Base-by-base conservation (phyloP, 83 land plant species). In the Picea mariana region DNA sequence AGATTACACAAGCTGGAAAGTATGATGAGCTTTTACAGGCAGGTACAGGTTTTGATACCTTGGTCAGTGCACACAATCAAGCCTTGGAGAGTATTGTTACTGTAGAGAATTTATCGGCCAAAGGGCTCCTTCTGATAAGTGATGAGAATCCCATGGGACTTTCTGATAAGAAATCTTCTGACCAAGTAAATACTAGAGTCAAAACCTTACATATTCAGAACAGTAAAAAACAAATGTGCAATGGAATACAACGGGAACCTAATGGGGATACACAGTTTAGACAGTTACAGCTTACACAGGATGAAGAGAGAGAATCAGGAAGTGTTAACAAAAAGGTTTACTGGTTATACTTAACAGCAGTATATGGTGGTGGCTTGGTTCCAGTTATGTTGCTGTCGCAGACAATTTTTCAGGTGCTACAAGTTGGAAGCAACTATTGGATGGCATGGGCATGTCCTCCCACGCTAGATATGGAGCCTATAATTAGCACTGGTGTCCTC, bases 381-480 rank as follows among this genome's bases (percentile, higher is more conserved):
- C 91, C 91, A 5, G 12, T 93, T 61, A 91, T 90, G 59, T n/a
- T 94, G 27, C 23, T 90, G 18, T 84, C 92, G 59, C 98, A 95
- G 75, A 84, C 81, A 12, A 21, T 88, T 24, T 94, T 95, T 68
- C 95, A 92, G 59, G 80, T 87, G 24, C 67, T 90, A 20, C 99
- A 97, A 72, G 81, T 93, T 62, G 89, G 87, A 18, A 91, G 94
- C 75, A 95, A 94, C 81, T 94, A 90, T 72, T 97, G 98, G 98
- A 91, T 97, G 87, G 95, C 99, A 75, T 87, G 89, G 92, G 92
- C 94, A 81, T 83, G 86, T 83, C 95, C 96, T 76, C 85, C 93
- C 13, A 83, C 85, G 15, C 81, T 80, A 27, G 83, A 77, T 1
- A 60, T 60, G n/a, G 79, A 73, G 69, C 86, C 89, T 12, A 66